Percentiles rank a stretch among this genome's conserved stretches.
phyloP scores from a whole-genome alignment of 2,329 filamentous ascomycete species.

The Ophiocordyceps camponoti-leonardi region DNA sequence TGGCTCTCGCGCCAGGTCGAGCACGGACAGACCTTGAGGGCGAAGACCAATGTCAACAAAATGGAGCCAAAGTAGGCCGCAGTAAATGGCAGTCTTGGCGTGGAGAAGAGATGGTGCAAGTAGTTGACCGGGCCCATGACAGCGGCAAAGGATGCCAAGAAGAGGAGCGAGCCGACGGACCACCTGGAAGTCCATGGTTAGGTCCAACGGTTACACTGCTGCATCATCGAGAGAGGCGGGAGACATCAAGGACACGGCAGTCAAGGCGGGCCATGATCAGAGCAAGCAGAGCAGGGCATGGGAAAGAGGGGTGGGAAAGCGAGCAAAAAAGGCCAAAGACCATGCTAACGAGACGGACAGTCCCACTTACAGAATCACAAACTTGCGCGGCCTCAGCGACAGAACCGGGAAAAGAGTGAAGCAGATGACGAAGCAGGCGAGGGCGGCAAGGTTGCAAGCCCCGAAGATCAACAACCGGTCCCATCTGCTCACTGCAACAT shows the following conservation, averaged over 20 bases:
- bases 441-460: conserved; percentile 75
- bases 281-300: not conserved
- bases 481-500: conserved; percentile 75
- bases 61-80: conserved; percentile 92
- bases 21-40: conserved; percentile 59
- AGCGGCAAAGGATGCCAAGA: conserved; percentile 82
- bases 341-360: conserved; percentile 1
- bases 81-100: conserved; percentile 77
- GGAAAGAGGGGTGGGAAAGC: conserved; percentile 3
- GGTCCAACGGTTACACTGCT: too few relatives aligned
- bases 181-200: conserved; percentile 43
- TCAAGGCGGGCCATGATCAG: not conserved
- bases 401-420: conserved; percentile 81
- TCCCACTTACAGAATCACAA: conserved; percentile 81
- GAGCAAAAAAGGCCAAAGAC: conserved; percentile 1
- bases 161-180: conserved; percentile 82
- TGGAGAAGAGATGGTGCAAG: conserved; percentile 66
- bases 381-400: conserved; percentile 71
- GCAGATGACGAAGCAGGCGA: conserved; percentile 84
- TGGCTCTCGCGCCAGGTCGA: not conserved
- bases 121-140: conserved; percentile 86
- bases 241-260: not conserved
- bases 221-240: not conserved
- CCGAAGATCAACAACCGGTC: conserved; percentile 86
- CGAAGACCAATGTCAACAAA: conserved; percentile 75